Evolutionary conservation across 257 asterid species (phyloP).

Genomic region (Pogostemon cablin): DNA sequence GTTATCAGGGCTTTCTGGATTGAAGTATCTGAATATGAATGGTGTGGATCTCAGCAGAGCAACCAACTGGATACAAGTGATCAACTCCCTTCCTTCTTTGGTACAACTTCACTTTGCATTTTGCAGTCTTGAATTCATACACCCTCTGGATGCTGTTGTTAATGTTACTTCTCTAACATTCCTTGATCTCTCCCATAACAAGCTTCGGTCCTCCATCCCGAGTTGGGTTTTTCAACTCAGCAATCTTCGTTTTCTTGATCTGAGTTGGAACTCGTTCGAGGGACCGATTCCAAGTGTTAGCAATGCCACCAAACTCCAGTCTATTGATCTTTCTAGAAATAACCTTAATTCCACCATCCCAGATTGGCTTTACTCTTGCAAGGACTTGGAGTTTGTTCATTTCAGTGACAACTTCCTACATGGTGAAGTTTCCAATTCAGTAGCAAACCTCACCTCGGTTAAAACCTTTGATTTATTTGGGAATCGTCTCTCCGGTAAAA

Average conservation of each 20-base stretch:
- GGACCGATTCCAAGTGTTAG: constrained; percentile 33
- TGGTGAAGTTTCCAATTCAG: constrained; percentile 34
- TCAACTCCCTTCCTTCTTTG: constrained; percentile 33
- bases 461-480: neutral
- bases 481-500: constrained; percentile 35
- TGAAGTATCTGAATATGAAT: constrained; percentile 29
- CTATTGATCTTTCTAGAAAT: constrained; percentile 27
- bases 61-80: constrained; percentile 28
- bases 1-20: constrained; percentile 31
- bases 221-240: constrained; percentile 37
- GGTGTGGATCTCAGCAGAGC: constrained; percentile 22
- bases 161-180: constrained; percentile 16
- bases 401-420: constrained; percentile 19
- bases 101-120: neutral
- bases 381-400: constrained; percentile 1
- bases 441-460: constrained; percentile 38
- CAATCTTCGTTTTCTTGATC: constrained; percentile 34
- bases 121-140: constrained; percentile 26
- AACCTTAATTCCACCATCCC: constrained; percentile 37
- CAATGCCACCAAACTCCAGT: constrained; percentile 33
- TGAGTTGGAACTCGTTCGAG: neutral
- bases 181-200: constrained; percentile 28
- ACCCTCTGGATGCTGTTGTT: neutral
- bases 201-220: neutral
- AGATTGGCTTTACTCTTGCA: constrained; percentile 24